These are phyloP conservation scores for Cornus suecica DNA, from an alignment of 148 eudicot species.

Conservation along the genomic window DNA sequence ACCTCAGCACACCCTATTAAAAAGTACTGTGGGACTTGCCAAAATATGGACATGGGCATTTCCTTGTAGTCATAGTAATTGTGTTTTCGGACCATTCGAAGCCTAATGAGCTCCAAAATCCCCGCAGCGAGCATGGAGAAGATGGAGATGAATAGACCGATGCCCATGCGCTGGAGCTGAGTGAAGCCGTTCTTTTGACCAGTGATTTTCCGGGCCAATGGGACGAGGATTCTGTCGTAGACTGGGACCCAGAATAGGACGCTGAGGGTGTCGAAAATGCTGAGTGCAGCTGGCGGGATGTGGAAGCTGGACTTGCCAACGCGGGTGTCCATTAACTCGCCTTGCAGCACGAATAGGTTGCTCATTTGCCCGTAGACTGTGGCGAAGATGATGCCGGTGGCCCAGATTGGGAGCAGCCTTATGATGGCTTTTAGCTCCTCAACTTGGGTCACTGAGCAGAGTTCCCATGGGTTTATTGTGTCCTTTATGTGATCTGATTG, in stretches of 20 bases:
- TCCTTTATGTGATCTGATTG: constrained; percentile 14
- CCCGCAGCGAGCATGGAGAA: constrained; percentile 49
- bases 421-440: constrained; percentile 57
- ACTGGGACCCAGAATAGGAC: constrained; percentile 54
- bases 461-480: constrained; percentile 35
- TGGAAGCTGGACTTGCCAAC: constrained; percentile 33
- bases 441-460: constrained; percentile 61
- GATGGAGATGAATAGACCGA: constrained; percentile 53
- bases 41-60: constrained; percentile 34
- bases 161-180: constrained; percentile 52
- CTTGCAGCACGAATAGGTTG: constrained; percentile 50
- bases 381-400: constrained; percentile 54
- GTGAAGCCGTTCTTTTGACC: constrained; percentile 45
- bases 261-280: constrained; percentile 40
- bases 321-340: constrained; percentile 34
- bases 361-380: constrained; percentile 62
- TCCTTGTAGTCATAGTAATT: constrained; percentile 4
- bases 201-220: constrained; percentile 42
- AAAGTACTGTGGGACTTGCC: constrained; percentile 58
- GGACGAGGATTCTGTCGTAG: constrained; percentile 44
- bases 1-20: constrained; percentile 57
- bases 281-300: constrained; percentile 50
- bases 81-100: constrained; percentile 19
- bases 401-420: constrained; percentile 62
- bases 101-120: constrained; percentile 39